Evolutionary conservation across 2,329 filamentous ascomycete genomes (phyloP), one percentile per base, ranked within the genome.

Genomic region (Xylariaceae sp.): DNA sequence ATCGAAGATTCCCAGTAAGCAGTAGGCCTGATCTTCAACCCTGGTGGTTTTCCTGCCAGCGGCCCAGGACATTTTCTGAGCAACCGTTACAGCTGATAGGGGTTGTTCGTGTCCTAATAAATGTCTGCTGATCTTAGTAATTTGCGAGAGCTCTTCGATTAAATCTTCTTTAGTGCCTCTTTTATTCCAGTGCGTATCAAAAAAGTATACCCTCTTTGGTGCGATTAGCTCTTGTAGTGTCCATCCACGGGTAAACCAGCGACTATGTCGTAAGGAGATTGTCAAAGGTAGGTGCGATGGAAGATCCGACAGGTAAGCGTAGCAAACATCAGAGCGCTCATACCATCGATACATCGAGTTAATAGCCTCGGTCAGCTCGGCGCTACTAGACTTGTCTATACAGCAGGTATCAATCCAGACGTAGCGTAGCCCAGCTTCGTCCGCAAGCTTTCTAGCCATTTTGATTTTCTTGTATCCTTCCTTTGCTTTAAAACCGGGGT

Each of bases 21-120:
- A 54, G 37, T 53, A 58, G n/a, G 55, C 55, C 7, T 43, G 41
- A 9, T 58, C 55, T 40, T 58, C 55, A 6, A 40, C 23, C 23
- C 55, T 33, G 1, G 49, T 58, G 4, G 55, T 58, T n/a, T 33
- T 16, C 16, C 55, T 16, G 2, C 34, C 23, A n/a, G 55, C 33
- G 2, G 48, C 55, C 49, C 49, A 58, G 14, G 49, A 53, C 54
- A 57, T 57, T 37, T 44, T 45, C 52, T 48, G 41, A 6, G 52
- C 52, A 1, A 54, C 43, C 2, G 23, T 40, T 8, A 29, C 36
- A 17, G 24, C 9, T 14, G 36, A 47, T 16, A 54, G 3, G 21
- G 50, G 50, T 11, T 43, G 28, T 11, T 41, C 37, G 19, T 53
- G 40, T 16, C 16, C 16, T 23, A 46, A 23, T 11, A 53, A n/a